These are phyloP conservation scores for Colletotrichum costaricense DNA, from an alignment of 2,329 filamentous ascomycete species.

Conservation along the genomic window DNA sequence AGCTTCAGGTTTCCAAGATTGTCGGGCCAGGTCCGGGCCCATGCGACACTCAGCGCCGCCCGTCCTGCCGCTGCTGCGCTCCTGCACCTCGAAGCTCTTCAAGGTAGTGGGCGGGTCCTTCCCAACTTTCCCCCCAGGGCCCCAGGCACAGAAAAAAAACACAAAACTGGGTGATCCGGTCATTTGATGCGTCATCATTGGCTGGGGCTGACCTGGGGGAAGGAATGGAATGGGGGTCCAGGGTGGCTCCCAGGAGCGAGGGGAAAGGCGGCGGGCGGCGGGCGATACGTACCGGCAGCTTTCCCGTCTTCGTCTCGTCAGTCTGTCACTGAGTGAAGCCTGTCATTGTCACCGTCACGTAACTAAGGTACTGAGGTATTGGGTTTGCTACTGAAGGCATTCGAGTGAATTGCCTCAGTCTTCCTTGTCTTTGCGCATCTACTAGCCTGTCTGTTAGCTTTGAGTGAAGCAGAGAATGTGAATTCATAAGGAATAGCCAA, in stretches of 20 bases:
- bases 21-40: constrained; percentile 2
- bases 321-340: neutral
- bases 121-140: neutral
- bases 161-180: constrained; percentile 14
- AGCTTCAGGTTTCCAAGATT: neutral
- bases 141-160: constrained; percentile 22
- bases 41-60: neutral
- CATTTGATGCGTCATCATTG: constrained; percentile 24
- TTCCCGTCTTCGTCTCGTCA: neutral
- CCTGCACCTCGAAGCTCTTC: neutral
- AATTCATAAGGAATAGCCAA: too few relatives aligned
- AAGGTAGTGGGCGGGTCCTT: neutral
- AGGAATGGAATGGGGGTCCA: neutral
- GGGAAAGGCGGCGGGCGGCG: neutral
- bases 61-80: constrained; percentile 15
- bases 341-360: neutral
- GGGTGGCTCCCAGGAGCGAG: neutral
- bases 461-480: neutral
- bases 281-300: neutral
- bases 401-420: too few relatives aligned
- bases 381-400: neutral
- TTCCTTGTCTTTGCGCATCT: neutral
- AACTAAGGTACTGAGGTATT: neutral
- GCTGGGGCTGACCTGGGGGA: neutral
- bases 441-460: neutral